Conservation (phyloP, 768 basidiomycete species). For the Lepiota brunneoincarnata region DNA sequence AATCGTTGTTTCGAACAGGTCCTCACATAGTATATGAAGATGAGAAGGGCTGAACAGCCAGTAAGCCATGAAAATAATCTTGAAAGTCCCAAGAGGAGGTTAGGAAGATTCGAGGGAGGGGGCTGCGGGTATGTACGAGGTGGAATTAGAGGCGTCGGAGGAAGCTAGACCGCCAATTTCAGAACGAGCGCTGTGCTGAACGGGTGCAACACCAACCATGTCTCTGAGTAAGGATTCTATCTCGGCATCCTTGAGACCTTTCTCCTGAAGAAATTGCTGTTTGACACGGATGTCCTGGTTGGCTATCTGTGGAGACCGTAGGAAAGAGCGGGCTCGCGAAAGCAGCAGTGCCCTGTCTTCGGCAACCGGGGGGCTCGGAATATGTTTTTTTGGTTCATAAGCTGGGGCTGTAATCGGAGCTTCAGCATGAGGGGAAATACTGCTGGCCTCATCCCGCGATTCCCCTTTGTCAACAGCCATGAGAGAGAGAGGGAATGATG, state of each 20-base stretch:
- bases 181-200: neutral
- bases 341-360: slow-evolving; percentile 42
- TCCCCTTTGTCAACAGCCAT: neutral
- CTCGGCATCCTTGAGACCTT: slow-evolving; percentile 63
- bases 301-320: slow-evolving; percentile 62
- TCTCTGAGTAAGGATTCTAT: slow-evolving; percentile 57
- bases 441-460: neutral
- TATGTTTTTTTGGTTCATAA: neutral
- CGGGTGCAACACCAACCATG: slow-evolving; percentile 37
- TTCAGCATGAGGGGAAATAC: neutral
- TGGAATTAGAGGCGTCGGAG: slow-evolving; percentile 50
- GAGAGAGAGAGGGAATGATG: no score
- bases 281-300: slow-evolving; percentile 56
- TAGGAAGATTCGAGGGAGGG: slow-evolving; percentile 67
- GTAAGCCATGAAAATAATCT: slow-evolving; percentile 66
- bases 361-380: neutral
- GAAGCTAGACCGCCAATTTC: slow-evolving; percentile 21
- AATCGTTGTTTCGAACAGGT: neutral
- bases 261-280: slow-evolving; percentile 64
- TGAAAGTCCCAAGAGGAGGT: slow-evolving; percentile 57
- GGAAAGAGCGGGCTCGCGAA: slow-evolving; percentile 58
- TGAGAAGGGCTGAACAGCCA: slow-evolving; percentile 56
- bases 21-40: slow-evolving; percentile 69
- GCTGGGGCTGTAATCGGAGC: neutral
- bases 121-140: slow-evolving; percentile 72